phyloP scores from a whole-genome alignment of 192 early-diverging fungal species.

The Physocladia obscura region DNA sequence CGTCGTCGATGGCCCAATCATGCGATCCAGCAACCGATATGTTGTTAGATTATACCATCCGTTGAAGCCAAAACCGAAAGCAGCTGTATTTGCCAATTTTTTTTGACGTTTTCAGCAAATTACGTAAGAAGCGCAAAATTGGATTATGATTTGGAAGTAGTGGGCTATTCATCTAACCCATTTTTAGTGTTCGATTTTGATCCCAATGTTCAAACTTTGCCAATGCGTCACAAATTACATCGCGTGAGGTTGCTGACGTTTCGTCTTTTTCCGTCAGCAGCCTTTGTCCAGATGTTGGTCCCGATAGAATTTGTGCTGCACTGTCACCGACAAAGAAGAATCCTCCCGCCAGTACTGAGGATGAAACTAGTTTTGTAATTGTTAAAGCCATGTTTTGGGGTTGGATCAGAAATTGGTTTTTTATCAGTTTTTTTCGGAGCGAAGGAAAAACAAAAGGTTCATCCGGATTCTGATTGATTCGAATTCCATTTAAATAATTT shows the following conservation, averaged over 20 bases:
- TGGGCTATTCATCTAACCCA: background rate
- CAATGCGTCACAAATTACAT: background rate
- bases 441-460: no score
- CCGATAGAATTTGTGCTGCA: background rate
- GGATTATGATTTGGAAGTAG: no score
- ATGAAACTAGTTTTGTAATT: background rate
- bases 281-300: no score
- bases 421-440: no score
- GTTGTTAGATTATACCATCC: conserved; percentile 10
- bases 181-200: conserved; percentile 6
- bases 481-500: no score
- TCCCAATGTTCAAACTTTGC: background rate
- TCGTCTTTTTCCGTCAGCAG: no score
- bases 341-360: conserved; percentile 4
- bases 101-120: no score
- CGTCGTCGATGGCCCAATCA: conserved; percentile 3
- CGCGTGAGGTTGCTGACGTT: background rate
- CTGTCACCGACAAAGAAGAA: conserved; percentile 21
- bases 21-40: conserved; percentile 2
- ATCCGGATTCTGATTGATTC: no score
- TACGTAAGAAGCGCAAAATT: no score
- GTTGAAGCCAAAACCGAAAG: conserved; percentile 18
- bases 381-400: no score
- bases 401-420: no score
- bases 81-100: no score